Base-by-base conservation (phyloP, 2,329 filamentous ascomycete species). In the Diaporthe sp. region DNA sequence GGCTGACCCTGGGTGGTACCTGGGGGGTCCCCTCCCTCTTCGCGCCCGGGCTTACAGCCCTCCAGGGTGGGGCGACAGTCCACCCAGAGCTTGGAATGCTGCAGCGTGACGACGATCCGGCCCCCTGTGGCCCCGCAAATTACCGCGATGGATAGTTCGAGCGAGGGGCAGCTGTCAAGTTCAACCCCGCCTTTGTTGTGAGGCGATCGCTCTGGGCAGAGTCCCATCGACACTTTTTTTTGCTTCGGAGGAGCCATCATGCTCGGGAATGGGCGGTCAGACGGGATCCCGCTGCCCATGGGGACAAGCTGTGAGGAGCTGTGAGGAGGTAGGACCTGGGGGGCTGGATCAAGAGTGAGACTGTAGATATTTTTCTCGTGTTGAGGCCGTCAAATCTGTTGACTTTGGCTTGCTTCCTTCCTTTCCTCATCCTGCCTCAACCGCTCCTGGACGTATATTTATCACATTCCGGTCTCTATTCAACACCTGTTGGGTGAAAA, bases 91-190 rank as follows among this genome's bases (percentile, higher is more conserved):
- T 54, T 40, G 60, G 42, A 54, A n/a, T 58, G 58, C 61, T 75
- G 74, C 74, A 57, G 55, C 12, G 66, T 74, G 71, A 75, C 74
- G 67, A 33, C 40, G 58, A 66, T 35, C 64, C 33, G 57, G 45
- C 12, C 58, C 74, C 71, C 74, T 68, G 64, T 68, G n/a, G 45
- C 47, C 64, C 64, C 74, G 52, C 74, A 73, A 75, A 57, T 70
- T 71, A 42, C 66, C 71, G 47, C 66, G 40, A 58, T 47, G 15
- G 47, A 66, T 33, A 68, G 30, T 57, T 66, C 42, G 22, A 61
- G 57, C 60, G 68, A 71, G 69, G 69, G 70, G 70, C 57, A 72
- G 57, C 57, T 72, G 57, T 64, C 38, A 61, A 64, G 28, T 57
- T 52, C 47, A 74, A 35, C 47, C 71, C 57, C 73, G 38, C 71